Conservation (phyloP, 2,329 filamentous ascomycete genomes). For the Periglandula ipomoeae region DNA sequence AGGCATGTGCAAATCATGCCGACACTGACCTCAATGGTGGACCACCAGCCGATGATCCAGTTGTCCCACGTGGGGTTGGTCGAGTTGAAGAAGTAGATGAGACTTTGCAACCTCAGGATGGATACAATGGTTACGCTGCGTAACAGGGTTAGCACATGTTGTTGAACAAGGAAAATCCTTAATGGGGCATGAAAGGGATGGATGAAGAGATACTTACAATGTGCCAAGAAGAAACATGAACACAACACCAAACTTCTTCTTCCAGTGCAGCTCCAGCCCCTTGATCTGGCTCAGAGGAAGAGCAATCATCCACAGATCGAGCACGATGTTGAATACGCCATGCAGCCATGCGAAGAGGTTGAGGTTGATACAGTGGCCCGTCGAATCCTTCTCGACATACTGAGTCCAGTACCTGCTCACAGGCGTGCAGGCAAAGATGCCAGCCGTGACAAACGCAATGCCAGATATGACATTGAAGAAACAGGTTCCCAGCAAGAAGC, state of each 20-base stretch:
- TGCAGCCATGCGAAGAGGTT: slow-evolving; percentile 7
- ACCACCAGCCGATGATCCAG: slow-evolving; percentile 6
- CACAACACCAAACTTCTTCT: slow-evolving; percentile 7
- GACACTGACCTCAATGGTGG: slow-evolving; percentile 7
- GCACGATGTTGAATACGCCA: not conserved
- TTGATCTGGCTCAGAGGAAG: slow-evolving; percentile 8
- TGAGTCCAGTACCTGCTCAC: slow-evolving; percentile 30
- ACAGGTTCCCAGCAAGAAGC: slow-evolving; percentile 23
- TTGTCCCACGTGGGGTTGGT: slow-evolving; percentile 9
- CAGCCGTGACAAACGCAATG: slow-evolving; percentile 21
- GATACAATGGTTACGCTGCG: slow-evolving; percentile 7
- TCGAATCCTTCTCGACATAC: slow-evolving; percentile 25
- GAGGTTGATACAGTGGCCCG: slow-evolving; percentile 5
- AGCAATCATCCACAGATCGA: slow-evolving; percentile 9
- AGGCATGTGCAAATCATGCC: slow-evolving; percentile 8
- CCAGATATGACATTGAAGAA: slow-evolving; percentile 22
- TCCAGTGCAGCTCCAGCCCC: slow-evolving; percentile 4
- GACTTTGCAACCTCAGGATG: slow-evolving; percentile 6
- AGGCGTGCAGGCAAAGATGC: slow-evolving; percentile 30
- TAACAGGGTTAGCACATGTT: not conserved
- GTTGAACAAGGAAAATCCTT: not conserved
- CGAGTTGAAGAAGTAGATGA: slow-evolving; percentile 6
- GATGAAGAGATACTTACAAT: slow-evolving; percentile 1
- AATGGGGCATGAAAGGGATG: not conserved
- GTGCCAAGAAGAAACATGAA: slow-evolving; percentile 8